Evolutionary conservation across 345 rosid species (phyloP).

Genomic region (Eucalyptus albens): DNA sequence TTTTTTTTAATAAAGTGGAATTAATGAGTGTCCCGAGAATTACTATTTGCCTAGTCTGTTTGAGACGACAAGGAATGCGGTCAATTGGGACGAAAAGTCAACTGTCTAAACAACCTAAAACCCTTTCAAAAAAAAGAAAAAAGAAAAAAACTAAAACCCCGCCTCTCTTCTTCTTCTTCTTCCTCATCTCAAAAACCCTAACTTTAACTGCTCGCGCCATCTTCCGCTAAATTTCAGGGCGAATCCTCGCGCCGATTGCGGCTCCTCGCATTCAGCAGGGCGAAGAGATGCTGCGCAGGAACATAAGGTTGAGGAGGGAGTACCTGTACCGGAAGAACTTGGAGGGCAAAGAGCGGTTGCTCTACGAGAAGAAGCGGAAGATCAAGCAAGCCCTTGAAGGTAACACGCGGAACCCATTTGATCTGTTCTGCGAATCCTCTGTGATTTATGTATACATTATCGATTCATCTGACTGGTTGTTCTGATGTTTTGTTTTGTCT

Average conservation of each 20-base stretch:
- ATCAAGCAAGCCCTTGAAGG: slow-evolving; percentile 83
- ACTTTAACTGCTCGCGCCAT: neutral
- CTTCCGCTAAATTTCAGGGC: neutral
- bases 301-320: slow-evolving; percentile 66
- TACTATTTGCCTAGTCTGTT: neutral
- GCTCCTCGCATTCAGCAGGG: too few relatives aligned
- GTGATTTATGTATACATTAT: neutral
- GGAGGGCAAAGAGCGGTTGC: slow-evolving; percentile 78
- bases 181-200: neutral
- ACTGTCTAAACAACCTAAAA: neutral
- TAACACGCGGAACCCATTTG: neutral
- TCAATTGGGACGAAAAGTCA: neutral
- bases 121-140: neutral
- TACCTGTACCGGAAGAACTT: slow-evolving; percentile 82
- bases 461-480: neutral
- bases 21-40: neutral
- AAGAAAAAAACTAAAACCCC: neutral
- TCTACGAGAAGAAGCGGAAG: slow-evolving; percentile 78
- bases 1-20: neutral
- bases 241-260: neutral
- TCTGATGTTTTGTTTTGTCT: neutral
- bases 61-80: neutral
- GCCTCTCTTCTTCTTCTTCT: neutral
- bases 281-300: slow-evolving; percentile 51
- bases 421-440: neutral